Conservation (phyloP, 805 yeast species). For the Lachancea lanzarotensis region DNA sequence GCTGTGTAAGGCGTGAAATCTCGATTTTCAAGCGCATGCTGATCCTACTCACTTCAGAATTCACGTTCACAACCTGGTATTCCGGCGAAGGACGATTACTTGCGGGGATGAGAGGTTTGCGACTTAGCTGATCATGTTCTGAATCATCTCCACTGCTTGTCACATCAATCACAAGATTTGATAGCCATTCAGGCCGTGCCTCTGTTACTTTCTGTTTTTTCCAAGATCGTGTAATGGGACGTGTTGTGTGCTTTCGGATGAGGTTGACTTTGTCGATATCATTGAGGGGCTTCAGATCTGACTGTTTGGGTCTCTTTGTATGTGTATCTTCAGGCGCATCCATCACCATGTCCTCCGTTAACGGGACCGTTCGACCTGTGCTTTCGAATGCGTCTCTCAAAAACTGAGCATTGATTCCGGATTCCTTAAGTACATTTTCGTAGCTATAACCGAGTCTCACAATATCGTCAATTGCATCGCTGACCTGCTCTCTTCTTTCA, state of each 20-base stretch:
- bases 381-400: conserved; percentile 1
- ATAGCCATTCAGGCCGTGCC: background rate
- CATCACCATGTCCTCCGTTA: background rate
- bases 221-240: background rate
- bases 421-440: background rate
- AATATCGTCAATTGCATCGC: conserved; percentile 3
- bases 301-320: too few relatives aligned
- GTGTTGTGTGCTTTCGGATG: background rate
- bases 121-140: background rate
- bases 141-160: conserved; percentile 1
- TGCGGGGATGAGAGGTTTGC: background rate
- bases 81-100: background rate
- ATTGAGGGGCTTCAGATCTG: background rate
- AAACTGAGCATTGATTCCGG: background rate
- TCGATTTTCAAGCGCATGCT: conserved; percentile 8
- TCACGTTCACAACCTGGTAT: conserved; percentile 8
- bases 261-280: background rate
- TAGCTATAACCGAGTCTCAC: conserved; percentile 4
- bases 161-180: background rate
- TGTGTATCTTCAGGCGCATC: background rate
- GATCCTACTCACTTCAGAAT: conserved; percentile 5
- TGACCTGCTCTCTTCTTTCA: background rate
- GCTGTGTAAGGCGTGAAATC: conserved; percentile 3
- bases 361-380: background rate
- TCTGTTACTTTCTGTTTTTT: background rate